Base-by-base conservation (phyloP, 164 flowering plant genomes). In the Nymphaea colorata region DNA sequence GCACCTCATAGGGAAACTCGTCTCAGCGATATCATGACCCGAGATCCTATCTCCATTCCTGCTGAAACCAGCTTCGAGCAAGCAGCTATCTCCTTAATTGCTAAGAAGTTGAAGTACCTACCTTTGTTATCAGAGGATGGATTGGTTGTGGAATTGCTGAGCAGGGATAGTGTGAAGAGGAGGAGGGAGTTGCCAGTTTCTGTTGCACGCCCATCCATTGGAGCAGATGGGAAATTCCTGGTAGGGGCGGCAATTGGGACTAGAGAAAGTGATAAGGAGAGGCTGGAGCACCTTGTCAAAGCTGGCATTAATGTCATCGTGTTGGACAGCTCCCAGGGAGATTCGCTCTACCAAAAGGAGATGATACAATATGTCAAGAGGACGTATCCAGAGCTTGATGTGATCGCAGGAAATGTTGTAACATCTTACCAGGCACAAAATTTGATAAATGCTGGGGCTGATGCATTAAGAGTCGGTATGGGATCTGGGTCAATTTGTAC, bases 401-500 rank as follows among this genome's bases (percentile, higher is more conserved):
- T 93, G 72, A 83, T 93, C 67, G 97, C 91, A 61, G 97, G 98
- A 59, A 93, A 93, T 76, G 88, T 93, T 6, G 98, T 91, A 43
- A 89, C 98, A 0, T 76, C 76, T 57, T 73, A 75, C 64, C 98
- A 93, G 73, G 96, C 97, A 0, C 81, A 88, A 62, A 89, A 88
- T 77, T 74, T 93, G 82, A 89, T 93, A 76, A 79, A 89, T 72
- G 89, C 97, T 14, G 98, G 96, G 2, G 98, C 77, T 11, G 97
- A 93, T 79, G 97, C 87, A 4, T 71, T 93, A 77, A 77, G 98
- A 66, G 97, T 93, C 68, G 98, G 98, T 41, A 93, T 93, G 98
- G 98, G 97, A 3, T 90, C 98, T 68, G 98, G 98, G 2, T 89
- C 98, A 42, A 91, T 93, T 69, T 93, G 97, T 69, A 93, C 98